Percentiles rank a stretch among this genome's conserved stretches.
phyloP scores from a whole-genome alignment of 805 yeast species.

The Pichia nakasei region DNA sequence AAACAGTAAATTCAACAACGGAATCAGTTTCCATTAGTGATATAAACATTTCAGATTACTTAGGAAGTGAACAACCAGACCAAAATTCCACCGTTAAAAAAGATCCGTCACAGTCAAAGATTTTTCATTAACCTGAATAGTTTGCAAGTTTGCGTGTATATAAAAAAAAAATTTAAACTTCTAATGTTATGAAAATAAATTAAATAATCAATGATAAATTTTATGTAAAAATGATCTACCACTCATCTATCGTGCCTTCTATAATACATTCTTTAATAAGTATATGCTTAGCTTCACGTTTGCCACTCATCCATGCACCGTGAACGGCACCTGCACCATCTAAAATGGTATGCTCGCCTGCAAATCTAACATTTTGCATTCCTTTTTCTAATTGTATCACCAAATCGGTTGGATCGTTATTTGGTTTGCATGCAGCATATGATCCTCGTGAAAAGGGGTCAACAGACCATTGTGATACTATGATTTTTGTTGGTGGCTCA shows the following conservation, averaged over 20 bases:
- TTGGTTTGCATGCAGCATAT: constrained; percentile 61
- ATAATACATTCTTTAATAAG: constrained; percentile 16
- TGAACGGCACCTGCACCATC: constrained; percentile 92
- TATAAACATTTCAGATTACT: neutral
- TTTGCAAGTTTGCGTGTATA: too few species aligned
- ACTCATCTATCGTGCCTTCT: constrained; percentile 32
- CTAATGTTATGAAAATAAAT: neutral
- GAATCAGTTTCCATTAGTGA: neutral
- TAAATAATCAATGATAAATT: neutral
- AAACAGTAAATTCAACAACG: neutral
- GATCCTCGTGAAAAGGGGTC: constrained; percentile 80
- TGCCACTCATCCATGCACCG: constrained; percentile 76
- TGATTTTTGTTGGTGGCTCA: constrained; percentile 28
- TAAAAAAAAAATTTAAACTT: too few species aligned
- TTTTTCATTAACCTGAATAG: too few species aligned
- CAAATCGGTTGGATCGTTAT: constrained; percentile 59
- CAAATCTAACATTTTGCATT: constrained; percentile 58
- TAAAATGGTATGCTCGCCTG: constrained; percentile 81
- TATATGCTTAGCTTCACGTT: constrained; percentile 22
- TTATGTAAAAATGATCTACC: constrained; percentile 2
- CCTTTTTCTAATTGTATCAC: constrained; percentile 57
- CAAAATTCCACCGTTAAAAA: neutral
- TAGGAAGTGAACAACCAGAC: neutral
- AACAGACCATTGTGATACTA: constrained; percentile 65
- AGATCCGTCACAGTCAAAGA: too few species aligned